Base-by-base conservation (phyloP, 768 basidiomycete genomes). In the Cystofilobasidium macerans region DNA sequence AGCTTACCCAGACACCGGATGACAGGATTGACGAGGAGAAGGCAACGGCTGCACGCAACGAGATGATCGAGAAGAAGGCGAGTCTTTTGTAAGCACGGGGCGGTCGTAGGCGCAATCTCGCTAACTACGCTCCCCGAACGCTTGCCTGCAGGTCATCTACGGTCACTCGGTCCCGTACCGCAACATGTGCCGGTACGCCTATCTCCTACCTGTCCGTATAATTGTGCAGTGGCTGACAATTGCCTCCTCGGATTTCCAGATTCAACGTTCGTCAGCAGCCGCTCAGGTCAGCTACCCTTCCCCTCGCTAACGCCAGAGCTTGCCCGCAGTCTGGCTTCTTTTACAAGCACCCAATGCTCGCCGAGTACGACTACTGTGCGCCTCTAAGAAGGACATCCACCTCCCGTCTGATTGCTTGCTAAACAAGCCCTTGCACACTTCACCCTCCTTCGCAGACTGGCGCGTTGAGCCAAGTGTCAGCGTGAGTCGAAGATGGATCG, bases 291-390 rank as follows among this genome's bases (percentile, higher is more conserved):
- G 5, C 30, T 26, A 30, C 2, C 22, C 62, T 63, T 18, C 40
- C 35, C 38, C 36, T 26, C 30, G 20, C 36, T 53, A 13, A 26
- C 12, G 5, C 48, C 18, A 22, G 14, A 42, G 33, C 30, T 43
- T 45, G 38, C 42, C 12, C n/a, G 1, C 20, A 26, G 53, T 54
- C 36, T 12, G 67, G 89, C 84, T 88, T 86, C 78, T 93, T 94
- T 78, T 93, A 83, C 78, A 80, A 81, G 48, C 90, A 93, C 69
- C 83, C 85, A 65, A 77, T 93, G 12, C 77, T 93, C 54, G 80
- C 85, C 69, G 78, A 82, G 35, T 91, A 85, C 75, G 82, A 84
- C 51, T 93, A 89, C 76, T 92, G 93, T 93, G 89, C n/a, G n/a
- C n/a, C n/a, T n/a, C n/a, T n/a, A n/a, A n/a, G n/a, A n/a, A n/a